Conservation (phyloP, 169 alveolate species). For the Cryptosporidium meleagridis region DNA sequence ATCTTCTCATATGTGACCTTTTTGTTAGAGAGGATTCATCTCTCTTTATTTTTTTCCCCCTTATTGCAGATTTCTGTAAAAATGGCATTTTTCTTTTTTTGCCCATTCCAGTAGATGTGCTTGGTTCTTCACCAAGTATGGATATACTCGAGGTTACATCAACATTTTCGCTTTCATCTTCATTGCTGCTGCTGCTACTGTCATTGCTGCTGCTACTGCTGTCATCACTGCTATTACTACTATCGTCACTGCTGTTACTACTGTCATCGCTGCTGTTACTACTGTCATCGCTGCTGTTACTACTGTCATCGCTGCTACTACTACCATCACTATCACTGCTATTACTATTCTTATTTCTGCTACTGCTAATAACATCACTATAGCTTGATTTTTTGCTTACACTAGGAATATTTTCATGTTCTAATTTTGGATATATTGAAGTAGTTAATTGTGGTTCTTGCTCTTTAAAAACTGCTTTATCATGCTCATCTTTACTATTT, state of each 20-base stretch:
- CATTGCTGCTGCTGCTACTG: not conserved
- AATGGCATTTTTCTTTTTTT: not conserved
- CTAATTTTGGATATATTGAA: not conserved
- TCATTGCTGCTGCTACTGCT: not conserved
- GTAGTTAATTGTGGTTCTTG: not conserved
- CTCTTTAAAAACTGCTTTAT: not conserved
- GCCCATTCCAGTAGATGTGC: not conserved
- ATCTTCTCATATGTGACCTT: not conserved
- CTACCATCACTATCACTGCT: not conserved
- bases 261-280: not conserved
- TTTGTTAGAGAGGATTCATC: not conserved
- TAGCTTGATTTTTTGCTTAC: not conserved
- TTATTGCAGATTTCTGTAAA: not conserved
- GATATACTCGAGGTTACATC: not conserved
- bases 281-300: not conserved
- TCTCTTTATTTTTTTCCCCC: not conserved
- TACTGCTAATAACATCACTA: not conserved
- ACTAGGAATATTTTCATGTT: not conserved
- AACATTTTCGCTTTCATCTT: not conserved
- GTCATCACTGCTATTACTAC: not conserved
- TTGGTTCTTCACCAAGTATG: not conserved
- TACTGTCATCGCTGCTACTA: not conserved
- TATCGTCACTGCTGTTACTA: not conserved
- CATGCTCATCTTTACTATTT: not conserved
- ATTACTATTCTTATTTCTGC: too few relatives aligned